These are phyloP conservation scores for Botryotinia narcissicola DNA, from an alignment of 2,329 filamentous ascomycete genomes.

Conservation along the genomic window DNA sequence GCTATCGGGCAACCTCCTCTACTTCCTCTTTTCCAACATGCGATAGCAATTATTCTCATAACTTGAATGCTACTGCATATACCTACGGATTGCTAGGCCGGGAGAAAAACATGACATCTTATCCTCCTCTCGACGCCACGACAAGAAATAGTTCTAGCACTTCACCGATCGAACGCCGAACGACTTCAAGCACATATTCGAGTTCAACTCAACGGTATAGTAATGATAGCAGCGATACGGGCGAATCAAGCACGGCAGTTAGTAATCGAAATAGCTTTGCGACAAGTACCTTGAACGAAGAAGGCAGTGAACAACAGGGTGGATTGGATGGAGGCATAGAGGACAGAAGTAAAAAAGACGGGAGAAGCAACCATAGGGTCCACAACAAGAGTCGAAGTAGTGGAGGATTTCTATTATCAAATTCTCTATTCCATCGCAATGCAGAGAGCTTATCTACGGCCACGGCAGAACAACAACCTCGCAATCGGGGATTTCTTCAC, in stretches of 20 bases:
- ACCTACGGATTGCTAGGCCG: constrained; percentile 19
- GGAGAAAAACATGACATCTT: constrained; percentile 32
- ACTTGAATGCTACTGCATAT: constrained; percentile 21
- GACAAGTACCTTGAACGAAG: constrained; percentile 20
- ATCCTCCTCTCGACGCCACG: constrained; percentile 22
- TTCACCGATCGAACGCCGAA: constrained; percentile 28
- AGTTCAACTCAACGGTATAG: constrained; percentile 36
- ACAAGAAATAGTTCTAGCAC: constrained; percentile 32
- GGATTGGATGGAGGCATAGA: constrained; percentile 15
- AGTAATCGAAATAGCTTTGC: constrained; percentile 35
- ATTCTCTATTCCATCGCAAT: constrained; percentile 19
- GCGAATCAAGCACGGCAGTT: constrained; percentile 45
- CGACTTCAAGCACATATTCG: constrained; percentile 29
- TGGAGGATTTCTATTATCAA: constrained; percentile 37
- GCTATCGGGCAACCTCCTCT: background rate
- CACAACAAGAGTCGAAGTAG: constrained; percentile 33
- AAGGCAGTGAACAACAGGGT: constrained; percentile 12
- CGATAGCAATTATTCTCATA: constrained; percentile 14
- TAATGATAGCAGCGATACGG: constrained; percentile 44
- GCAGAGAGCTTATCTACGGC: background rate
- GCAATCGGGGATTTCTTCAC: constrained; percentile 26
- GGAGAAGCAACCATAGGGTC: constrained; percentile 32
- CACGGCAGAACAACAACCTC: constrained; percentile 21
- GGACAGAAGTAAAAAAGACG: constrained; percentile 23
- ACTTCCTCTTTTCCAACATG: constrained; percentile 20